Base-by-base conservation (phyloP, 495 filamentous ascomycete genomes). In the Aspergillus campestris region DNA sequence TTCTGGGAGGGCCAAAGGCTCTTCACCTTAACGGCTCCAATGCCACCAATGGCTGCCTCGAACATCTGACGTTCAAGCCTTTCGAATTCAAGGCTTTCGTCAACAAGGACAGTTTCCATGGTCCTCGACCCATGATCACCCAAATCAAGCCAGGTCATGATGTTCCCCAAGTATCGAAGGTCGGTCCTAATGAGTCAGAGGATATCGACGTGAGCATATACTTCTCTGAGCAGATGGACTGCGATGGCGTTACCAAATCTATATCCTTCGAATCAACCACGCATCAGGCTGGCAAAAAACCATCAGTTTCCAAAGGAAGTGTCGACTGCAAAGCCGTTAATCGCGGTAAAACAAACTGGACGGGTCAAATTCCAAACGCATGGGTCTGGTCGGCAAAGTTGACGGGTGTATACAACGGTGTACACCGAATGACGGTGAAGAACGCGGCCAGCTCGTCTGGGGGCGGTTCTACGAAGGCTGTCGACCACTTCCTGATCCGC, bases 11-110 rank as follows among this genome's bases (percentile, higher is more conserved):
- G n/a, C 59, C 62, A 0, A 57, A 59, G 0, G 66, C 65, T 31
- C 57, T 77, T 14, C 59, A 60, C 27, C 48, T 78, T 15, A 69
- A 74, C 34, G 65, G 66, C 6, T 73, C 73, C 0, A 57, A 47
- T 6, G 49, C 69, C 1, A 56, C 53, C 32, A 81, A 80, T 36
- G 83, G 82, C 10, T 86, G 83, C 51, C 48, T 83, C 5, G 57
- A 65, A 24, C 68, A 50, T 9, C 53, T 86, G 29, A 70, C 67
- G 6, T 57, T 86, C 51, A 50, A 67, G 3, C 66, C 78, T 0
- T 87, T 72, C 47, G 79, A 79, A 32, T 87, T 77, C 61, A 76
- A 76, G 34, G 79, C 77, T 8, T 84, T 80, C 54, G 79, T 86
- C 6, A 80, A 76, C 0, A 71, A 67, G 27, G 50, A 62, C 1